Conservation (phyloP, 257 asterid species). For the Ophiorrhiza pumila region DNA sequence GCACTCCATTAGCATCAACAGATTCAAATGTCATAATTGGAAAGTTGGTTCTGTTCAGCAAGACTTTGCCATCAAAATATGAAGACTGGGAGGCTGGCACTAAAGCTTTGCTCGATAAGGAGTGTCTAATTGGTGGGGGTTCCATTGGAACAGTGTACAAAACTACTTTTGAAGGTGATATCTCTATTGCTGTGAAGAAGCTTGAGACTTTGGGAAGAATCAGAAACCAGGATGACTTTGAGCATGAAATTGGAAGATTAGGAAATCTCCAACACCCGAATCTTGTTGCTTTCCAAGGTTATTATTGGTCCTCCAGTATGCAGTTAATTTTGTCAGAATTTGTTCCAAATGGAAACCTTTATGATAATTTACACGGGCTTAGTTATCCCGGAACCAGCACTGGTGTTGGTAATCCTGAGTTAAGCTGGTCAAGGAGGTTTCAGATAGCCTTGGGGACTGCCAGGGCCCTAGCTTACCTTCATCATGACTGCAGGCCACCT, state of each 20-base stretch:
- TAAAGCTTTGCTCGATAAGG: constrained; percentile 86
- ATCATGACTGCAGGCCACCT: constrained; percentile 89
- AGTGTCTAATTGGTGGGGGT: constrained; percentile 76
- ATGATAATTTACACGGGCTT: constrained; percentile 68
- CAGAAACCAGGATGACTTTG: constrained; percentile 82
- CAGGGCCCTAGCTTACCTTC: constrained; percentile 73
- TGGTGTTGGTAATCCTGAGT: constrained; percentile 57
- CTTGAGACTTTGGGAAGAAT: constrained; percentile 79
- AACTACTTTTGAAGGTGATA: constrained; percentile 68
- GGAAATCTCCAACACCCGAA: constrained; percentile 67
- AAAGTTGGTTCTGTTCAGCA: constrained; percentile 80
- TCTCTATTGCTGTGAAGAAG: constrained; percentile 83
- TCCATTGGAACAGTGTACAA: constrained; percentile 87
- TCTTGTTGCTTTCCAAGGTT: constrained; percentile 75
- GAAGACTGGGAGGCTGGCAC: constrained; percentile 98
- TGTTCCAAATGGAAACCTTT: constrained; percentile 62
- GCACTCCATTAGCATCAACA: constrained; percentile 72
- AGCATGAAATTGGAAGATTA: constrained; percentile 70
- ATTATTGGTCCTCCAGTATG: constrained; percentile 91
- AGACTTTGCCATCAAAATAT: constrained; percentile 76
- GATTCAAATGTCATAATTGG: constrained; percentile 80
- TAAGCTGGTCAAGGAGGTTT: constrained; percentile 78
- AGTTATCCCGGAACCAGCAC: constrained; percentile 67
- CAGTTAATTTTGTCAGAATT: constrained; percentile 67
- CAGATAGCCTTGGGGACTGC: constrained; percentile 76